A percentile compares a stretch with the other conserved stretches of the same genome.
Evolutionary conservation across 305 asterid genomes (phyloP).

Genomic region (Rubia tinctorum): DNA sequence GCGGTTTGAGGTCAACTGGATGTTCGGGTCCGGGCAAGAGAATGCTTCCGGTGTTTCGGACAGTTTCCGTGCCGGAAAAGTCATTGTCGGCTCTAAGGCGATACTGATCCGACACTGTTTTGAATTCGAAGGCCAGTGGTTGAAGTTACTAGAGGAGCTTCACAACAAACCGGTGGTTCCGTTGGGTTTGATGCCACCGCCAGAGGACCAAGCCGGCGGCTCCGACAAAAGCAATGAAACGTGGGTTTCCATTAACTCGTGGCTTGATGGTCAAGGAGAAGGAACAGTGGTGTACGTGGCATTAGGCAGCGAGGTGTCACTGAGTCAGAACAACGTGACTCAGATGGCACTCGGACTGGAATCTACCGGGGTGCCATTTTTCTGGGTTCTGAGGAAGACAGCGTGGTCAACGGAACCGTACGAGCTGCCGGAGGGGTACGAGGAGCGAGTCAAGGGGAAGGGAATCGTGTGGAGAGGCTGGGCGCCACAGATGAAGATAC

Average conservation of each 20-base stretch:
- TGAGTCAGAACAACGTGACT: slow-evolving; percentile 9
- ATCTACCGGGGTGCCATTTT: slow-evolving; percentile 16
- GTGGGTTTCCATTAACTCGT: slow-evolving; percentile 17
- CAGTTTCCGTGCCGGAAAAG: background rate
- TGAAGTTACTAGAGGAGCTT: slow-evolving; percentile 6
- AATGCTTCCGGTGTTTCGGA: slow-evolving; percentile 19
- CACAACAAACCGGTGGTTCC: slow-evolving; percentile 12
- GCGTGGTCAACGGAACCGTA: slow-evolving; percentile 3
- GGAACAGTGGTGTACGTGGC: slow-evolving; percentile 22
- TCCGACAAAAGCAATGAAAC: slow-evolving; percentile 10
- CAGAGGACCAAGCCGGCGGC: background rate
- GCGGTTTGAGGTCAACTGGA: slow-evolving; percentile 12
- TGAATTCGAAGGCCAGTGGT: slow-evolving; percentile 24
- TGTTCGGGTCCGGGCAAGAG: background rate
- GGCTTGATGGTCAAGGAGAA: slow-evolving; percentile 16
- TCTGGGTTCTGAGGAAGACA: slow-evolving; percentile 15
- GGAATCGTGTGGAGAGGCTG: slow-evolving; percentile 18
- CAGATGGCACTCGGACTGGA: slow-evolving; percentile 15
- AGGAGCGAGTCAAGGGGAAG: slow-evolving; percentile 14
- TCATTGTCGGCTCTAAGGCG: background rate
- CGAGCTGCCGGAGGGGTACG: slow-evolving; percentile 19
- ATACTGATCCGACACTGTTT: slow-evolving; percentile 4
- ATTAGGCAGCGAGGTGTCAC: slow-evolving; percentile 18
- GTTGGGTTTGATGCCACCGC: slow-evolving; percentile 16
- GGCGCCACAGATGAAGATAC: too few relatives aligned